phyloP scores from a whole-genome alignment of 306 rosid species.

The Delonix regia region DNA sequence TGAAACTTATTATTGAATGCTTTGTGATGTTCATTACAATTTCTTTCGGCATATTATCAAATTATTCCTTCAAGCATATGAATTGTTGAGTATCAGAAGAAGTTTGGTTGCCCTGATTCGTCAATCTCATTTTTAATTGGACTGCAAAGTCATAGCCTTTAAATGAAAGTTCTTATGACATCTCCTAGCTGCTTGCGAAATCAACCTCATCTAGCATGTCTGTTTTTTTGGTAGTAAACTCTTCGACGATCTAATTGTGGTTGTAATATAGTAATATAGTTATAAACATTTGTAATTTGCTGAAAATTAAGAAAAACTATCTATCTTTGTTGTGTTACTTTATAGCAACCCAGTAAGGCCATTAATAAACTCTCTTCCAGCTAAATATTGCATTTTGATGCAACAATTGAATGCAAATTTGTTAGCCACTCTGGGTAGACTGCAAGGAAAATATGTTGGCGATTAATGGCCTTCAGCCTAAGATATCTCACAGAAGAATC shows the following conservation, averaged over 20 bases:
- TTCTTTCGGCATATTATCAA: not conserved
- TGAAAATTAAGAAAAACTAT: not conserved
- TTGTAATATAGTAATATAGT: no score
- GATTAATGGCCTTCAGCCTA: conserved; percentile 9
- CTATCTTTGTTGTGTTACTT: conserved; percentile 10
- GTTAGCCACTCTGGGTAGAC: conserved; percentile 8
- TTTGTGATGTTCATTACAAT: not conserved
- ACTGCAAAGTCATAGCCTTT: not conserved
- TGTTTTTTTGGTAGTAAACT: not conserved
- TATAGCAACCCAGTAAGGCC: not conserved
- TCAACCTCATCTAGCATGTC: not conserved
- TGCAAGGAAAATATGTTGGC: not conserved
- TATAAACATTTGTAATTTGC: not conserved
- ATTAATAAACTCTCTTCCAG: not conserved
- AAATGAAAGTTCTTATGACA: not conserved
- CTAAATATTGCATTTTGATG: conserved; percentile 13
- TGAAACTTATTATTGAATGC: not conserved
- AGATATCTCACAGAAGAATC: not conserved
- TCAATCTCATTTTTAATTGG: not conserved
- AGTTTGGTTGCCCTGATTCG: not conserved
- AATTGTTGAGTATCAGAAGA: not conserved
- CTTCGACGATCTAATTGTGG: not conserved
- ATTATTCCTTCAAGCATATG: not conserved
- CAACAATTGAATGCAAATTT: conserved; percentile 10
- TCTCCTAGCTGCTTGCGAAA: not conserved